phyloP scores from a whole-genome alignment of 148 eudicot species.

The Pharnaceum exiguum region DNA sequence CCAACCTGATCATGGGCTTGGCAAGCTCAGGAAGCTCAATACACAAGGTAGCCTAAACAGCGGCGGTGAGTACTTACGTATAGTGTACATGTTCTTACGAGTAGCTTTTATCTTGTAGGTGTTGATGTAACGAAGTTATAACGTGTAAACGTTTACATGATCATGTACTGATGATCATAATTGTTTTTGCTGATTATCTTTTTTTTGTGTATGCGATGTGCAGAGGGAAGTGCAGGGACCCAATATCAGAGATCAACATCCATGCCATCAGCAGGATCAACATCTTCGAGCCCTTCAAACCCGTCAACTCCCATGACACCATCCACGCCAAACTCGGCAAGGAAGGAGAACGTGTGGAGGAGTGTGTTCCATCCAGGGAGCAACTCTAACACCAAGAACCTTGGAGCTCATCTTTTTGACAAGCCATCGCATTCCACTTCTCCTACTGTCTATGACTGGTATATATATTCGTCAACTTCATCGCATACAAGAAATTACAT shows the following conservation, averaged over 20 bases:
- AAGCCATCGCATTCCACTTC: slow-evolving; percentile 51
- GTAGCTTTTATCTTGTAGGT: too few relatives aligned
- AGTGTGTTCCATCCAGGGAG: slow-evolving; percentile 89
- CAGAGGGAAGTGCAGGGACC: slow-evolving; percentile 14
- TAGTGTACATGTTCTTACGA: too few relatives aligned
- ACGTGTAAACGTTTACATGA: too few relatives aligned
- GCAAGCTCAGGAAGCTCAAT: slow-evolving; percentile 43
- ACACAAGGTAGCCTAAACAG: slow-evolving; percentile 18
- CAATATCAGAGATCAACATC: slow-evolving; percentile 45
- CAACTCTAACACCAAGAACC: slow-evolving; percentile 52
- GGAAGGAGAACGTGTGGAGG: slow-evolving; percentile 85
- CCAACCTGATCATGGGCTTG: slow-evolving; percentile 53
- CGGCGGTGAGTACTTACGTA: too few relatives aligned
- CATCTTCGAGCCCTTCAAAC: slow-evolving; percentile 44
- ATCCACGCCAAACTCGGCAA: slow-evolving; percentile 38
- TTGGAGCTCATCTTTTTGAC: slow-evolving; percentile 64
- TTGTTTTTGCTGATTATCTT: too few relatives aligned
- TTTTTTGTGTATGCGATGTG: too few relatives aligned
- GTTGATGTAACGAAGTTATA: too few relatives aligned
- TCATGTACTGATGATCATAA: too few relatives aligned
- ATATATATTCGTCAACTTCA: not conserved
- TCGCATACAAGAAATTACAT: too few relatives aligned
- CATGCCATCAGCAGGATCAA: slow-evolving; percentile 34
- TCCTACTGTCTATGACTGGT: slow-evolving; percentile 95
- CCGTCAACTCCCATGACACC: slow-evolving; percentile 61